Evolutionary conservation across 78 protist genomes (phyloP).

Genomic region (Pigoraptor vietnamica): DNA sequence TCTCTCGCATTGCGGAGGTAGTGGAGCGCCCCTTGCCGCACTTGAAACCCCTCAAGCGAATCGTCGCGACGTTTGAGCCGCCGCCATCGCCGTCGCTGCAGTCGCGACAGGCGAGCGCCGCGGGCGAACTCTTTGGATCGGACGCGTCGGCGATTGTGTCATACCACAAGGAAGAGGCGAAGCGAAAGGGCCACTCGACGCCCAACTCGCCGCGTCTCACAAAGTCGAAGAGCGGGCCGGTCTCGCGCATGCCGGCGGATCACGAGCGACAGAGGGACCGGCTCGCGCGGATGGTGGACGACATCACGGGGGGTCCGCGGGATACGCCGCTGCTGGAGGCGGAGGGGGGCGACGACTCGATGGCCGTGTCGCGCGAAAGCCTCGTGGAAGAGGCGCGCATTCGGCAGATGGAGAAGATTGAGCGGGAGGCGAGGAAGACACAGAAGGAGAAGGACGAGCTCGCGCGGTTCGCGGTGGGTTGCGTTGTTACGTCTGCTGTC

Average conservation of each 20-base stretch:
- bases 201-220: not conserved
- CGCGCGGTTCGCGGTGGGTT: not conserved
- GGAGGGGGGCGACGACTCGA: not conserved
- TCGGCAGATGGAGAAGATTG: not conserved
- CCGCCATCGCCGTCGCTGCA: not conserved
- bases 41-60: not conserved
- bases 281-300: not conserved
- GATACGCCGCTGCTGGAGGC: not conserved
- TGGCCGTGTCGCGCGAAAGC: not conserved
- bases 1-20: not conserved
- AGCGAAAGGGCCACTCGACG: not conserved
- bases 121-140: not conserved
- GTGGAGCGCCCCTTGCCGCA: not conserved
- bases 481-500: too few relatives aligned
- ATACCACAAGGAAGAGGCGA: not conserved
- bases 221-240: not conserved
- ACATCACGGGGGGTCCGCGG: too few relatives aligned
- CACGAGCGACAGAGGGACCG: not conserved
- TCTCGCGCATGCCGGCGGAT: not conserved
- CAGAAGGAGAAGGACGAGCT: not conserved
- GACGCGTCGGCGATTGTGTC: not conserved
- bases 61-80: not conserved
- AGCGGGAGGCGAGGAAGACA: not conserved
- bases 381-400: not conserved
- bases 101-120: not conserved